phyloP scores from a whole-genome alignment of 495 filamentous ascomycete genomes.

The Apodospora peruviana region DNA sequence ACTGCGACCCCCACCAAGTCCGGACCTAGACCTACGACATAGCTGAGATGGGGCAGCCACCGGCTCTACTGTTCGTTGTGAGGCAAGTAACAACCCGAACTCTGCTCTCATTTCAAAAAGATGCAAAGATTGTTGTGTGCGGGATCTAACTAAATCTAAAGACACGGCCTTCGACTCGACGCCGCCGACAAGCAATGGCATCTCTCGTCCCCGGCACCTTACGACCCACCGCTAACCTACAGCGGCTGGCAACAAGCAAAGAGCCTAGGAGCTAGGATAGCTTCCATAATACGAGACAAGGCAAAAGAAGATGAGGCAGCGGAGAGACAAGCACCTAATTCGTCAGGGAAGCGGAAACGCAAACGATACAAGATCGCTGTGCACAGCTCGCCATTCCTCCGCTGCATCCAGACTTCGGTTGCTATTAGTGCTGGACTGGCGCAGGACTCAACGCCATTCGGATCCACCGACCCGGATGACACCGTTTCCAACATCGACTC shows the following conservation, averaged over 20 bases:
- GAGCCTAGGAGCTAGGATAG: constrained; percentile 73
- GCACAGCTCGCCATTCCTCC: constrained; percentile 86
- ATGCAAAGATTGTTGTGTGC: neutral
- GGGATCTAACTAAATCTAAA: constrained; percentile 24
- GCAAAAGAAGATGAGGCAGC: constrained; percentile 33
- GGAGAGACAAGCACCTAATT: constrained; percentile 6
- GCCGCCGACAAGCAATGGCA: constrained; percentile 94
- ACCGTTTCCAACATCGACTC: constrained; percentile 1
- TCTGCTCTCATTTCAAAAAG: too few species aligned
- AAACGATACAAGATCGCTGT: constrained; percentile 73
- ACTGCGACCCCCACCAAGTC: too few species aligned
- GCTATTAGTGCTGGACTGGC: constrained; percentile 85
- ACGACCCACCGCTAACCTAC: constrained; percentile 93
- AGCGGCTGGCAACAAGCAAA: constrained; percentile 86
- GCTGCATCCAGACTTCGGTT: constrained; percentile 89
- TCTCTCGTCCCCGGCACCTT: constrained; percentile 86
- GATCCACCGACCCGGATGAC: constrained; percentile 15
- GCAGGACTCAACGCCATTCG: constrained; percentile 45
- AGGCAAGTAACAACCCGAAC: constrained; percentile 48
- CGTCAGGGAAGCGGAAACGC: constrained; percentile 29
- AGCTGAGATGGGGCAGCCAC: constrained; percentile 38
- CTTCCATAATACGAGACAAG: constrained; percentile 56
- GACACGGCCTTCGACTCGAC: constrained; percentile 89
- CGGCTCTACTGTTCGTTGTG: constrained; percentile 65
- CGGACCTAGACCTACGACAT: too few species aligned